Evolutionary conservation across 225 moss, liverwort and hornwort genomes (phyloP), one percentile per base, ranked within the genome.

Genomic region (Polytrichum commune): DNA sequence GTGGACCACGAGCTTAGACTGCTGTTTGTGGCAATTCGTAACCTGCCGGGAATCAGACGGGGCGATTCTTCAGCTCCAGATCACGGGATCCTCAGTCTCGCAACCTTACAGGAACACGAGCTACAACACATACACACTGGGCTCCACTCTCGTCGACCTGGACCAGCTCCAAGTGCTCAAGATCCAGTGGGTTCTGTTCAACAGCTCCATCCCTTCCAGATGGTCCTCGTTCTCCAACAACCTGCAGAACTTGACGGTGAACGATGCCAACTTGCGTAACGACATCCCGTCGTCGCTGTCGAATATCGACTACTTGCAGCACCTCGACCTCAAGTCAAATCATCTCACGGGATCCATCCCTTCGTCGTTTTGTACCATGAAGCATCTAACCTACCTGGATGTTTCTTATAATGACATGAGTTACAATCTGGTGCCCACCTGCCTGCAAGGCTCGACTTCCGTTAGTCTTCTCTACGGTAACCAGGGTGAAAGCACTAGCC

Each of bases 271-370:
- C 66, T 84, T 87, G 19, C 87, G 83, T 27, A 29, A 38, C 61
- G 76, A 81, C 69, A 87, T 87, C 62, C 87, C 87, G 18, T 79
- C 84, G 61, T 56, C 5, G 65, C 20, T 87, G 28, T 81, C 84
- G 23, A 79, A 79, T 77, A 77, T 84, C 64, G 62, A 79, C 65
- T 74, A 79, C 55, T 77, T 87, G 5, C 26, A 81, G 78, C 72
- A 0, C 60, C 67, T 87, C 22, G 87, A 87, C 60, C 70, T 87
- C 19, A 79, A 70, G 60, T 23, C 66, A 55, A 87, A 87, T 65
- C 83, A 84, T 35, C 79, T 87, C 53, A 84, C 84, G 22, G 87
- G 87, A 55, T 74, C 79, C 63, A 87, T 87, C 72, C 87, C 87
- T 19, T 77, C 77, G 54, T 23, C 78, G 25, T 84, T 87, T 72